Evolutionary conservation across 176 grass and related monocot genomes (phyloP).

Genomic region (Triticum urartu): DNA sequence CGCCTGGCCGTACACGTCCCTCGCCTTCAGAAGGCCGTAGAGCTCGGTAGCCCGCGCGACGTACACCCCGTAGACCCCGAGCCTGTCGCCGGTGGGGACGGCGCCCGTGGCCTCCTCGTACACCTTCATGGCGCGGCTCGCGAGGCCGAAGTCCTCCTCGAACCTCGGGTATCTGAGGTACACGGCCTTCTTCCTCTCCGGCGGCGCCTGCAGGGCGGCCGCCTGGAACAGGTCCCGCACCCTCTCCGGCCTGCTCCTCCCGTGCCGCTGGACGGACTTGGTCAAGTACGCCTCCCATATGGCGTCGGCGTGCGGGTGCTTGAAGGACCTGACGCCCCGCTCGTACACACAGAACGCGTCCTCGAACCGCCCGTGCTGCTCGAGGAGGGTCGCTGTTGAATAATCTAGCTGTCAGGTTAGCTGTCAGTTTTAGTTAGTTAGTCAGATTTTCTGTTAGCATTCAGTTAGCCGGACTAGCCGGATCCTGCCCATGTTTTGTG

Average conservation of each 20-base stretch:
- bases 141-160: slow-evolving; percentile 72
- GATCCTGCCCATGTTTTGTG: too few species aligned
- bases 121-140: slow-evolving; percentile 58
- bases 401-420: too few species aligned
- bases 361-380: slow-evolving; percentile 57
- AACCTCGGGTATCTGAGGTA: slow-evolving; percentile 66
- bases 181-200: slow-evolving; percentile 45
- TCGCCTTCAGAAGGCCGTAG: slow-evolving; percentile 48
- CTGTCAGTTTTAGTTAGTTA: too few species aligned
- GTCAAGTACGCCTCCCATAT: slow-evolving; percentile 71
- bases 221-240: slow-evolving; percentile 66
- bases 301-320: slow-evolving; percentile 61
- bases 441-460: too few species aligned
- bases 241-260: slow-evolving; percentile 50
- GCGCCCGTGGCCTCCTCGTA: slow-evolving; percentile 53
- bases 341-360: slow-evolving; percentile 80
- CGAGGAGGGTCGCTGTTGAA: slow-evolving; percentile 49
- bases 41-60: slow-evolving; percentile 46
- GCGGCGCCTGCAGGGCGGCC: slow-evolving; percentile 50
- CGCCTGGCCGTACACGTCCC: slow-evolving; percentile 60
- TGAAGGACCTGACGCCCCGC: slow-evolving; percentile 61
- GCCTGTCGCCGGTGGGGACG: slow-evolving; percentile 52
- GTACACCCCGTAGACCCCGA: slow-evolving; percentile 70
- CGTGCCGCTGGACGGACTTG: slow-evolving; percentile 61
- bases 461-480: too few species aligned